Evolutionary conservation across 108 stramenopile species (phyloP).

Genomic region (Nitzschia sp.): DNA sequence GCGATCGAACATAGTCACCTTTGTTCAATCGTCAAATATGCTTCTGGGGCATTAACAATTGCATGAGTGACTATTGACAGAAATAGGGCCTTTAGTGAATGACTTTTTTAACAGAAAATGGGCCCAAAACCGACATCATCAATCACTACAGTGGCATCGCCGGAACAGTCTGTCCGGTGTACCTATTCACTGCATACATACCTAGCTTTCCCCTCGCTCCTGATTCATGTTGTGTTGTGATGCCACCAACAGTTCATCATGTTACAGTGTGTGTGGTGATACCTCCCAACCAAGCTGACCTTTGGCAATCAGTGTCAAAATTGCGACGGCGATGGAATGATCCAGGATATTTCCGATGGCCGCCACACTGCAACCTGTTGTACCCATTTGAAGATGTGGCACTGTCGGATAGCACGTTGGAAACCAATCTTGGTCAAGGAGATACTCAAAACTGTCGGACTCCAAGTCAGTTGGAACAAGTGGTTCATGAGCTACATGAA

Average conservation of each 20-base stretch:
- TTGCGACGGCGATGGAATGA: constrained; percentile 56
- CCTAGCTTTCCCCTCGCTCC: no score
- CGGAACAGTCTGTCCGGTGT: no score
- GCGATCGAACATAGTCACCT: no score
- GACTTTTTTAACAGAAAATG: no score
- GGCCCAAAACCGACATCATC: no score
- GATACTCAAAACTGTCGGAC: neutral
- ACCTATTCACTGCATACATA: no score
- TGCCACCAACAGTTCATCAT: constrained; percentile 38
- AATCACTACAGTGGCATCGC: no score
- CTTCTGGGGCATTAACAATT: no score
- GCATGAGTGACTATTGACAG: no score
- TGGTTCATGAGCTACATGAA: constrained; percentile 14
- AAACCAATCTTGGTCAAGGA: neutral
- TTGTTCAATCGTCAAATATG: no score
- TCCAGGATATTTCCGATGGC: constrained; percentile 84
- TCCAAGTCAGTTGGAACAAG: neutral
- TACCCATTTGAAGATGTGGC: constrained; percentile 70
- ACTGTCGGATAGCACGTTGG: neutral
- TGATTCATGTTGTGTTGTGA: no score
- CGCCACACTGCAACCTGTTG: constrained; percentile 76
- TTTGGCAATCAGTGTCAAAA: constrained; percentile 56
- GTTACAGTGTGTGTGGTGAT: constrained; percentile 75
- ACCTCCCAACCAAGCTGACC: constrained; percentile 44
- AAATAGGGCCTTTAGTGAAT: no score